A percentile compares a stretch with the other conserved stretches of the same genome.
phyloP scores from a whole-genome alignment of 768 basidiomycete genomes.

The Trametes villosa region DNA sequence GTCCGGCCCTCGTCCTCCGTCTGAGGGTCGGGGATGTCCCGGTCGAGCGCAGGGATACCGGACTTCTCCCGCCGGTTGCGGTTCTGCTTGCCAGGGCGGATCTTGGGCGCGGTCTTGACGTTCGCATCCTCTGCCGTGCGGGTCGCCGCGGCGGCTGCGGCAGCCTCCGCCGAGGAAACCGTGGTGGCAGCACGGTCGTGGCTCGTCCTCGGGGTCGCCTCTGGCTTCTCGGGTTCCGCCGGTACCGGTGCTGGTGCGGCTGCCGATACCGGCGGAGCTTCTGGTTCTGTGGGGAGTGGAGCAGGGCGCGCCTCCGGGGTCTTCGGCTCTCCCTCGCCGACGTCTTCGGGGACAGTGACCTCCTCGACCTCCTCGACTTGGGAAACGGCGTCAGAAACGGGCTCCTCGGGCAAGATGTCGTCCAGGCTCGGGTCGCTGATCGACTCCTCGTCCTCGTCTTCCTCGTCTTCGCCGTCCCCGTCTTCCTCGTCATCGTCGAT shows the following conservation, averaged over 20 bases:
- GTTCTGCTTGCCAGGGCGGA: slow-evolving; percentile 19
- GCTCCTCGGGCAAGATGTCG: slow-evolving; percentile 26
- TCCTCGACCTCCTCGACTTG: slow-evolving; percentile 31
- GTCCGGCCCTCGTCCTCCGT: slow-evolving; percentile 48
- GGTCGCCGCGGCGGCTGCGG: slow-evolving; percentile 15
- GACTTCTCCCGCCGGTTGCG: slow-evolving; percentile 77
- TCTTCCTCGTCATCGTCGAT: slow-evolving; percentile 74
- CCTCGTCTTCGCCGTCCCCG: slow-evolving; percentile 52
- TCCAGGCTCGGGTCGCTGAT: slow-evolving; percentile 28
- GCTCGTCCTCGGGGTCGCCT: slow-evolving; percentile 14
- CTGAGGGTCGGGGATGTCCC: slow-evolving; percentile 62
- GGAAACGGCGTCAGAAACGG: background rate
- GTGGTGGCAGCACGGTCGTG: slow-evolving; percentile 28
- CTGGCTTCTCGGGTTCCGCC: slow-evolving; percentile 8
- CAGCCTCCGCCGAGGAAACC: slow-evolving; percentile 11
- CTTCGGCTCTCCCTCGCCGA: slow-evolving; percentile 65
- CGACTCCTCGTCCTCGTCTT: slow-evolving; percentile 36
- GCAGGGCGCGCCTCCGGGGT: slow-evolving; percentile 71
- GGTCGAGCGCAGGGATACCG: slow-evolving; percentile 79
- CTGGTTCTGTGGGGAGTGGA: slow-evolving; percentile 34
- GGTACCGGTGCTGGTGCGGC: background rate
- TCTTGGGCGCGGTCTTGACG: slow-evolving; percentile 21
- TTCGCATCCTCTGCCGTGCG: slow-evolving; percentile 28
- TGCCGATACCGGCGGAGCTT: slow-evolving; percentile 6
- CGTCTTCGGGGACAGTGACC: slow-evolving; percentile 37